Evolutionary conservation across 768 basidiomycete species (phyloP), one percentile per base, ranked within the genome.

Genomic region (Collybia nuda): DNA sequence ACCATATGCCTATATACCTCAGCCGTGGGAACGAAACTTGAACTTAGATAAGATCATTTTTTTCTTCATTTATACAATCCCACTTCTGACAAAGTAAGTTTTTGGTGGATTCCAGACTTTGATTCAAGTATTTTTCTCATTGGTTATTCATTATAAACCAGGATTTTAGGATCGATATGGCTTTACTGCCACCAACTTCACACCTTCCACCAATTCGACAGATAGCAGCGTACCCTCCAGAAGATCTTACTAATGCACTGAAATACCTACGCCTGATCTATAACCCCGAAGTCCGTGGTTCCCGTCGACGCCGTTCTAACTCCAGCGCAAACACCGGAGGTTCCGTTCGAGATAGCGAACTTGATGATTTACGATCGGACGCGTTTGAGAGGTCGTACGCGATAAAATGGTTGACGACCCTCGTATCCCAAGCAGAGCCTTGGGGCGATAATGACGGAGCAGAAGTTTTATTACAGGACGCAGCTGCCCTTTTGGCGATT

Each of bases 321-420:
- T 23, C 35, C 22, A 9, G 3, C 45, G 12, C 29, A 36, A 22
- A 11, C 7, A 35, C 40, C 11, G 24, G 17, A 6, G 23, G 22
- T 15, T 14, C 19, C 6, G 22, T 28, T 29, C 21, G 17, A 18
- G 11, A 23, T 39, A 41, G 39, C 37, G 44, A 38, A 45, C 32
- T 63, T 18, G 70, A 72, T 17, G 54, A 62, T 11, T 56, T 82
- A 19, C 74, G 78, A 40, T 65, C 67, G 0, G 90, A 93, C 60
- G 48, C 71, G 1, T 93, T 87, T 62, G 92, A 94, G 66, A 78
- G 85, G 7, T 63, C 78, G 0, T 84, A 85, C 47, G 76, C 85
- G 0, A 76, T 90, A 2, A 79, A 77, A 51, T 95, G 92, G 92
- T 73, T 93, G 12, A 88, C 81, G 3, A 70, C 78, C 2, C 74